Evolutionary conservation across 805 yeast species (phyloP).

Genomic region (Pichia exigua): DNA sequence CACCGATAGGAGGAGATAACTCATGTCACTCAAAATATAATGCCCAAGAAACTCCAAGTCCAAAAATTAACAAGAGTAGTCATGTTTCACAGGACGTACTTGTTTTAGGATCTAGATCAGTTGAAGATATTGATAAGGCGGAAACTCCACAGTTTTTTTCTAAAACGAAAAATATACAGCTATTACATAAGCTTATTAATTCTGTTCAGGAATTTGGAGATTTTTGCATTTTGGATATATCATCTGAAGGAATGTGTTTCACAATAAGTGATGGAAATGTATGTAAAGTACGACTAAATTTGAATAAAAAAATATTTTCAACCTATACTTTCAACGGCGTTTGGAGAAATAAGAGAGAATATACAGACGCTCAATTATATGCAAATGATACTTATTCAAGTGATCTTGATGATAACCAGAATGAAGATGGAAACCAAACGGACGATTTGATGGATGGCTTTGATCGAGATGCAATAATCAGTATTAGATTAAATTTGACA

Average conservation of each 20-base stretch:
- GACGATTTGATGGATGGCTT: not conserved
- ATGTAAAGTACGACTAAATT: constrained; percentile 29
- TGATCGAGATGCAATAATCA: constrained; percentile 12
- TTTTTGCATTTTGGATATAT: constrained; percentile 29
- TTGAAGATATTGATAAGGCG: not conserved
- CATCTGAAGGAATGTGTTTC: constrained; percentile 44
- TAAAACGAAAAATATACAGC: constrained; percentile 20
- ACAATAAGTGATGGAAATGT: constrained; percentile 40
- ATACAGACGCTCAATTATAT: not conserved
- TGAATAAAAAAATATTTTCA: constrained; percentile 32
- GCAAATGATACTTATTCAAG: constrained; percentile 8
- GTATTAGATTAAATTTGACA: constrained; percentile 36
- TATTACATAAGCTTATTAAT: constrained; percentile 22
- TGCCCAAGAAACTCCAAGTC: not conserved
- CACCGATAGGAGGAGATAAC: not conserved
- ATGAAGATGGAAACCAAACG: constrained; percentile 10
- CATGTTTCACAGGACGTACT: not conserved
- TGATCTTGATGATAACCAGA: constrained; percentile 8
- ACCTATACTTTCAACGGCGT: constrained; percentile 22
- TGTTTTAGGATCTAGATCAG: not conserved
- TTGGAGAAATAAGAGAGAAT: constrained; percentile 1
- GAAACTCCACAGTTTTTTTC: constrained; percentile 19
- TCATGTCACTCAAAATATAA: not conserved
- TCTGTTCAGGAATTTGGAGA: constrained; percentile 26
- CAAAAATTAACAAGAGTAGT: too few relatives aligned